Evolutionary conservation across 352 stramenopile genomes (phyloP).

Genomic region (Globisporangium ultimum): DNA sequence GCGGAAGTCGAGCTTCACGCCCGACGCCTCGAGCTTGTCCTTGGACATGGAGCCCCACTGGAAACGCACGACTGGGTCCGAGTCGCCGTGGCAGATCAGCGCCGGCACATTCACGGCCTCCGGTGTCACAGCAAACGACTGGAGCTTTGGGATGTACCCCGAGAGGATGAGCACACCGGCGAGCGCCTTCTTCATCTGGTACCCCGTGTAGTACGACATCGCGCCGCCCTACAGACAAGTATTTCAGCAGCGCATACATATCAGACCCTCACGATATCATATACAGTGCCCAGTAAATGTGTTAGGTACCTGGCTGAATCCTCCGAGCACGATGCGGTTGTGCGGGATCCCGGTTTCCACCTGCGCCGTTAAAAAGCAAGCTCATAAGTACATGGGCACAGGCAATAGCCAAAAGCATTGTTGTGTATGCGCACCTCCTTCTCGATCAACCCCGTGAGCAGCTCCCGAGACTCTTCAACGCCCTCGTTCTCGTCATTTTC

Average conservation of each 20-base stretch:
- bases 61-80: slow-evolving; percentile 58
- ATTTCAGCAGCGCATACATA: no score
- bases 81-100: slow-evolving; percentile 77
- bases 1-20: slow-evolving; percentile 63
- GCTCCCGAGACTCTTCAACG: slow-evolving; percentile 80
- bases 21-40: slow-evolving; percentile 46
- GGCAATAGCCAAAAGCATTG: no score
- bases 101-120: slow-evolving; percentile 63
- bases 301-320: slow-evolving; percentile 86
- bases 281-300: no score
- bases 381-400: no score
- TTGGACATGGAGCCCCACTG: slow-evolving; percentile 57
- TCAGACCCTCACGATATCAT: no score
- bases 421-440: slow-evolving; percentile 33
- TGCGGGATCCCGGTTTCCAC: slow-evolving; percentile 69
- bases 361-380: slow-evolving; percentile 8
- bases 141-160: slow-evolving; percentile 62
- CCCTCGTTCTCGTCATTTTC: slow-evolving; percentile 86
- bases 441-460: slow-evolving; percentile 80
- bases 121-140: slow-evolving; percentile 47
- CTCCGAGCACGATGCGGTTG: slow-evolving; percentile 90
- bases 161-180: slow-evolving; percentile 71
- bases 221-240: background rate
- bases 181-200: slow-evolving; percentile 19
- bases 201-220: slow-evolving; percentile 44